Base-by-base conservation (phyloP, 2,329 filamentous ascomycete species). In the Macrophomina phaseolina region DNA sequence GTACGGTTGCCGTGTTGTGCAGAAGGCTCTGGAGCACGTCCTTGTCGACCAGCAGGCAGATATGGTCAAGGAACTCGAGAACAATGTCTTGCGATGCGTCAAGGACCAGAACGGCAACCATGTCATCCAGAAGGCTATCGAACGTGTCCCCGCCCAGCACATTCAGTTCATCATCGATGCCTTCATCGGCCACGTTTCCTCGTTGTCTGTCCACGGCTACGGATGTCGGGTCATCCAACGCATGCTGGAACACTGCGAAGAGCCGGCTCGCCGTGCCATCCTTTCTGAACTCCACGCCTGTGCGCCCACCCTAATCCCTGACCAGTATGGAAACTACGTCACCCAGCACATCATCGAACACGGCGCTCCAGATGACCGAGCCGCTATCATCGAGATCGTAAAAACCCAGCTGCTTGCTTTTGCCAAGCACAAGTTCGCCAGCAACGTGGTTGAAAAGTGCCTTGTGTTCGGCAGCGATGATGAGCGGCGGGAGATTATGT, bases 311-410 rank as follows among this genome's bases (percentile, higher is more conserved):
- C 86, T 98, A 67, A 91, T 97, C 70, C 88, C 89, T 0, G 92
- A 98, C 74, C 90, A 94, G 70, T 99, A 91, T 74, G 95, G 95
- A 68, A 99, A 99, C 80, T 99, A 99, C 75, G 95, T 99, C 18
- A 91, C 91, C 3, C 95, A 98, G 77, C 93, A 98, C 75, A 89
- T 98, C 62, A 93, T 99, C 68, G 83, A 90, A 68, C 88, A 92
- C 69, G 94, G 94, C 30, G 85, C 89, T 62, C 84, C 86, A 4
- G 87, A 90, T 66, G 93, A 97, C 73, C 87, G 89, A 23, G 84
- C 85, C 14, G 87, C 84, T 72, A 90, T 97, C 73, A 91, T 97
- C 66, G 80, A 85, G 32, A 82, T 93, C 55, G 90, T 98, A 70
- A 89, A 90, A 70, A 83, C 84, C 12, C 87, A 93, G 67, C 82